These are phyloP conservation scores for Suhomyces chickasaworum DNA, from an alignment of 1,139 yeast species.

Conservation along the genomic window DNA sequence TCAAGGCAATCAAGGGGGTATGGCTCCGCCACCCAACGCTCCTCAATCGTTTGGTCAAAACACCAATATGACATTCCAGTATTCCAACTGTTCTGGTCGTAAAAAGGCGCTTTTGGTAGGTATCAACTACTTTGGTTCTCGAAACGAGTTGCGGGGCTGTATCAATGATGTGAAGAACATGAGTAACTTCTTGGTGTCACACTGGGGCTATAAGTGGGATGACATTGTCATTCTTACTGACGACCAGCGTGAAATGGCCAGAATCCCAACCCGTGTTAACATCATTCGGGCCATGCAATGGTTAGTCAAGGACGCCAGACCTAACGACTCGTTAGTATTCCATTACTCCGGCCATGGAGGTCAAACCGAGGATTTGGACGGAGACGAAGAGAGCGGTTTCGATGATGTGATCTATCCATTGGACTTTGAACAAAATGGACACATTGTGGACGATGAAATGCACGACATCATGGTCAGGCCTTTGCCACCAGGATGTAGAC, in stretches of 20 bases:
- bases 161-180: conserved; percentile 78
- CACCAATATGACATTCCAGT: conserved; percentile 37
- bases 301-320: conserved; percentile 79
- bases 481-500: conserved; percentile 77
- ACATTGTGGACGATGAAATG: conserved; percentile 80
- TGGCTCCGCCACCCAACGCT: conserved; percentile 20
- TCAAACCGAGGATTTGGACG: conserved; percentile 72
- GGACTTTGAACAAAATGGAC: conserved; percentile 75
- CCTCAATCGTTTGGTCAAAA: conserved; percentile 29
- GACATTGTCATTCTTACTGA: conserved; percentile 87
- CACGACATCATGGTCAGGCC: conserved; percentile 80
- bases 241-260: conserved; percentile 62
- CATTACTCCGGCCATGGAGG: conserved; percentile 98
- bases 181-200: conserved; percentile 53
- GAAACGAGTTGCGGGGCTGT: conserved; percentile 76
- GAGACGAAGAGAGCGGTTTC: conserved; percentile 88
- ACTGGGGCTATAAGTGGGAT: conserved; percentile 68
- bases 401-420: conserved; percentile 93
- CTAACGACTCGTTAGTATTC: conserved; percentile 84
- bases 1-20: conserved; percentile 9
- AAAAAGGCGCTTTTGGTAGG: conserved; percentile 86
- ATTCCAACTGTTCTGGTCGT: conserved; percentile 74
- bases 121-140: conserved; percentile 80
- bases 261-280: conserved; percentile 76
- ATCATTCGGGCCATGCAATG: conserved; percentile 88